These are phyloP conservation scores for Rhododendron simsii DNA, from an alignment of 148 eudicot species.

Conservation along the genomic window DNA sequence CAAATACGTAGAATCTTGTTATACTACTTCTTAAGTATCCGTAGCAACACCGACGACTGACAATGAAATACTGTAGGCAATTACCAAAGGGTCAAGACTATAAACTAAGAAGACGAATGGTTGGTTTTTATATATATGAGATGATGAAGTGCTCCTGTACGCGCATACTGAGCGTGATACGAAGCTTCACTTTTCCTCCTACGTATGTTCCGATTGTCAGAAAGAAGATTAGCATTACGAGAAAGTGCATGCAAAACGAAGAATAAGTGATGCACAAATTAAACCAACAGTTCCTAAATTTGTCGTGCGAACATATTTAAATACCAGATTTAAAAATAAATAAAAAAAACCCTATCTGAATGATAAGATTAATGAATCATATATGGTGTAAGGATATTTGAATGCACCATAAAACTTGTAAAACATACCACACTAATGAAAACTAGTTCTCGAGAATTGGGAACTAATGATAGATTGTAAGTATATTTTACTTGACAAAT, in stretches of 20 bases:
- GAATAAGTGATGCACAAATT: no score
- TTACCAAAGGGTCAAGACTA: not conserved
- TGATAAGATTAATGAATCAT: not conserved
- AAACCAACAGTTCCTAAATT: no score
- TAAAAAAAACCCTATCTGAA: no score
- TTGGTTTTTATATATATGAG: no score
- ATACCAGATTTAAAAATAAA: no score
- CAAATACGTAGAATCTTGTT: no score
- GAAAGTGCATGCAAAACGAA: not conserved
- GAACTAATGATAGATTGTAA: not conserved
- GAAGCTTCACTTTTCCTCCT: not conserved
- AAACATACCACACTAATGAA: not conserved
- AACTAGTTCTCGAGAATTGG: not conserved
- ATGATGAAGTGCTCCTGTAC: not conserved
- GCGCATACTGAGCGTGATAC: not conserved
- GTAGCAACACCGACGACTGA: no score
- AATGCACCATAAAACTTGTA: not conserved
- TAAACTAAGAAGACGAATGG: not conserved
- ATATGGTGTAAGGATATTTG: not conserved
- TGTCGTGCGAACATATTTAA: not conserved
- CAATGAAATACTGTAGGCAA: no score
- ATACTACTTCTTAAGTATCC: no score
- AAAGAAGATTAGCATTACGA: not conserved
- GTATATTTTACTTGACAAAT: not conserved
- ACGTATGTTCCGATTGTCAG: no score